Evolutionary conservation across 2,329 filamentous ascomycete genomes (phyloP).

Genomic region (Phyllosticta citribraziliensis): DNA sequence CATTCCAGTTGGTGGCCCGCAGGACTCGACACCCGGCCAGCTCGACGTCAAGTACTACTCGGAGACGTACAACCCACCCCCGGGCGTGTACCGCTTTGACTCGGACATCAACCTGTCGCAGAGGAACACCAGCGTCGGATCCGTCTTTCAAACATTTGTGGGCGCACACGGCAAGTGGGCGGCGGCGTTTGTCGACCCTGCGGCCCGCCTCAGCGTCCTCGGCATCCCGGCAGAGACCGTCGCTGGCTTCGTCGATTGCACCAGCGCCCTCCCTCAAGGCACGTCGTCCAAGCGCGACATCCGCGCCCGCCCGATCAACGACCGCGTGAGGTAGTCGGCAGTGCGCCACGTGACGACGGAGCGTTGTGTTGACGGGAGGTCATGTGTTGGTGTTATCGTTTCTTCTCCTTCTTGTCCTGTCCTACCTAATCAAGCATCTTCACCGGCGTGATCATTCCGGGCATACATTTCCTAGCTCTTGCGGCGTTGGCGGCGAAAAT

Average conservation of each 20-base stretch:
- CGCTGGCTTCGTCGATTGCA: slow-evolving; percentile 4
- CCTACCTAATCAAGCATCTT: background rate
- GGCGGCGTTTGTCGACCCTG: slow-evolving; percentile 21
- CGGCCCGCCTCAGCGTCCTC: background rate
- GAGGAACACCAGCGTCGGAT: slow-evolving; percentile 20
- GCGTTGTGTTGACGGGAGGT: background rate
- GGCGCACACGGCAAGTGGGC: slow-evolving; percentile 21
- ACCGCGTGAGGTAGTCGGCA: background rate
- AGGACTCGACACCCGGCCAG: slow-evolving; percentile 40
- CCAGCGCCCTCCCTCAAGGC: background rate
- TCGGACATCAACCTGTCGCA: slow-evolving; percentile 14
- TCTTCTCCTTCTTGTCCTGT: background rate
- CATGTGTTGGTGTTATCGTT: background rate
- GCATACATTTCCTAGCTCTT: background rate
- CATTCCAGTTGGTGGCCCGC: slow-evolving; percentile 33
- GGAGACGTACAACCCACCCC: slow-evolving; percentile 14
- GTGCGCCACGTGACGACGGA: background rate
- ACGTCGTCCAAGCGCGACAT: background rate
- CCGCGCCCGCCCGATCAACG: background rate
- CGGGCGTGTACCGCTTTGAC: slow-evolving; percentile 15
- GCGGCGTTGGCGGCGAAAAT: background rate
- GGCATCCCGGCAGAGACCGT: background rate
- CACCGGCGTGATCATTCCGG: background rate
- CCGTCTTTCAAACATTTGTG: slow-evolving; percentile 13
- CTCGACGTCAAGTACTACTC: slow-evolving; percentile 45